These are phyloP conservation scores for Puccinia coronata DNA, from an alignment of 1,284 basidiomycete species.

Conservation along the genomic window DNA sequence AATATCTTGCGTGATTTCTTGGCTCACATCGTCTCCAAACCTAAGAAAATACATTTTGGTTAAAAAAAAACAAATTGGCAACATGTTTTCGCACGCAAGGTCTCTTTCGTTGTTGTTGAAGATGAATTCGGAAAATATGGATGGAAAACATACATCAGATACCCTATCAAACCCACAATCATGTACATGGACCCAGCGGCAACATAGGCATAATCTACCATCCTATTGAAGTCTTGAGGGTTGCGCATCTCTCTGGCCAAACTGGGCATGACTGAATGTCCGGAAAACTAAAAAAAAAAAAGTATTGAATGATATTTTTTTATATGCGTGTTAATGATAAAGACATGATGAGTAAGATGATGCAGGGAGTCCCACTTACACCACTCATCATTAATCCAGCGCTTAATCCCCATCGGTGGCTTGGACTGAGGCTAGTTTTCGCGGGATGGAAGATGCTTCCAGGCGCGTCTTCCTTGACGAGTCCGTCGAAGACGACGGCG, in stretches of 20 bases:
- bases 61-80: background rate
- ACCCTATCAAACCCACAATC: slow-evolving; percentile 30
- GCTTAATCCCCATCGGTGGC: slow-evolving; percentile 35
- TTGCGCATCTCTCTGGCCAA: slow-evolving; percentile 44
- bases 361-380: slow-evolving; percentile 5
- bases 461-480: slow-evolving; percentile 35
- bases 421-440: slow-evolving; percentile 40
- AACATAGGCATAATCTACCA: slow-evolving; percentile 44
- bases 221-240: slow-evolving; percentile 44
- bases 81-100: background rate
- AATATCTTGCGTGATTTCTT: slow-evolving; percentile 47
- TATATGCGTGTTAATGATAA: too few species aligned
- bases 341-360: too few species aligned
- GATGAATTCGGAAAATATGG: too few species aligned
- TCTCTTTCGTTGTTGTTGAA: too few species aligned
- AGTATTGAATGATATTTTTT: too few species aligned
- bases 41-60: too few species aligned
- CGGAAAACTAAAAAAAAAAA: slow-evolving; percentile 36
- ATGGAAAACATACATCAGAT: slow-evolving; percentile 30
- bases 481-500: slow-evolving; percentile 34
- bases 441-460: slow-evolving; percentile 45
- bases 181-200: slow-evolving; percentile 39
- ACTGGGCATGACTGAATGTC: slow-evolving; percentile 46
- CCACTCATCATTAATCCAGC: slow-evolving; percentile 48
- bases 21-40: slow-evolving; percentile 46